A percentile compares a stretch with the other conserved stretches of the same genome.
phyloP scores from a whole-genome alignment of 768 basidiomycete species.

The Boletus insuetus region DNA sequence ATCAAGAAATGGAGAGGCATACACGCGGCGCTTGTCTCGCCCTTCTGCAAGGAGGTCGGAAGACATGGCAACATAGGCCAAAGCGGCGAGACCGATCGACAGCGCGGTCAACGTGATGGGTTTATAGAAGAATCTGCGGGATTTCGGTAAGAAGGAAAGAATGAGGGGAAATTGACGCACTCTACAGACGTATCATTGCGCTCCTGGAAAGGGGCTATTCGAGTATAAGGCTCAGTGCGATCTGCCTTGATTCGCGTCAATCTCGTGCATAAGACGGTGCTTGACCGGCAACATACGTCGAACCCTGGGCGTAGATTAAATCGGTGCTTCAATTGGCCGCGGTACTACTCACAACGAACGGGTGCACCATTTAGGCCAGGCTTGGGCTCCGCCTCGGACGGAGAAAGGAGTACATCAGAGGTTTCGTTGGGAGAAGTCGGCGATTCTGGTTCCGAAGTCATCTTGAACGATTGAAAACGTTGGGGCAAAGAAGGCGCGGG shows the following conservation, averaged over 20 bases:
- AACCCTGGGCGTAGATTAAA: slow-evolving; percentile 54
- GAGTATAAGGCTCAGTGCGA: slow-evolving; percentile 79
- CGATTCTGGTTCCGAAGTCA: slow-evolving; percentile 24
- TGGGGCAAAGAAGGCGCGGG: background rate
- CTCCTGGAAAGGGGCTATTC: slow-evolving; percentile 82
- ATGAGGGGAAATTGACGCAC: slow-evolving; percentile 38
- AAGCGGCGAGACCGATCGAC: slow-evolving; percentile 56
- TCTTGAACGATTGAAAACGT: slow-evolving; percentile 1
- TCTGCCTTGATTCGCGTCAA: slow-evolving; percentile 55
- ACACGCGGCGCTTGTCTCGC: slow-evolving; percentile 77
- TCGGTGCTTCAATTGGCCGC: background rate
- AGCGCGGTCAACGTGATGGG: slow-evolving; percentile 78
- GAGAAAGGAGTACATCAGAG: slow-evolving; percentile 51
- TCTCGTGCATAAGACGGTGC: slow-evolving; percentile 11
- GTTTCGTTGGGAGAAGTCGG: slow-evolving; percentile 54
- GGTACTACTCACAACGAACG: slow-evolving; percentile 67
- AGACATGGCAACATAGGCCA: slow-evolving; percentile 81
- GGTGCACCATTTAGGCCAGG: slow-evolving; percentile 74
- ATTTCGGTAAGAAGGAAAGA: slow-evolving; percentile 4
- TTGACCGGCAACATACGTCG: slow-evolving; percentile 57
- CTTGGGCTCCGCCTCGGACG: slow-evolving; percentile 57
- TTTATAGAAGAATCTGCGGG: slow-evolving; percentile 79
- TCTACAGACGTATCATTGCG: slow-evolving; percentile 80
- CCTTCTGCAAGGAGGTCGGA: slow-evolving; percentile 86
- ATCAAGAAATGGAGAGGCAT: slow-evolving; percentile 28